Percentiles rank a stretch among this genome's conserved stretches.
phyloP scores from a whole-genome alignment of 2,329 filamentous ascomycete genomes.

The Chaetomiaceae sp. region DNA sequence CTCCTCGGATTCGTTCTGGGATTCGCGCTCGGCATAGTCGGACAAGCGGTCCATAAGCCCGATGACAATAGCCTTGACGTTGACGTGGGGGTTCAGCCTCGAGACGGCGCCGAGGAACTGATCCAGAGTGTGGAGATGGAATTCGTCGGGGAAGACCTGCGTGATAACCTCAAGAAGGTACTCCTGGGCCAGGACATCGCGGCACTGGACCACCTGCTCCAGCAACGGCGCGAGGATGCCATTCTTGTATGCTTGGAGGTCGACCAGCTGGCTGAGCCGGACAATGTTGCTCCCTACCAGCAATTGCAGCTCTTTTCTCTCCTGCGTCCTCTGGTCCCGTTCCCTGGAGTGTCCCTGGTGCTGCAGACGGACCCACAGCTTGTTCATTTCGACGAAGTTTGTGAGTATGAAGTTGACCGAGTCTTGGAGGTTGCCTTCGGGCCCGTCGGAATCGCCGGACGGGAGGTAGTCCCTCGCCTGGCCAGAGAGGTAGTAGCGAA shows the following conservation, averaged over 20 bases:
- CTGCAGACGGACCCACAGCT: slow-evolving; percentile 95
- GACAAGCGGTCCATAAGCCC: slow-evolving; percentile 95
- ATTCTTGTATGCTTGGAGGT: slow-evolving; percentile 89
- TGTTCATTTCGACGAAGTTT: slow-evolving; percentile 99
- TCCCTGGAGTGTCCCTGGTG: slow-evolving; percentile 97
- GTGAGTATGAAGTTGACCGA: slow-evolving; percentile 97
- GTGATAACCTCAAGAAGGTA: slow-evolving; percentile 98
- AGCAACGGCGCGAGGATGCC: slow-evolving; percentile 82
- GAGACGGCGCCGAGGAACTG: slow-evolving; percentile 92
- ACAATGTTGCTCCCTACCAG: slow-evolving; percentile 96
- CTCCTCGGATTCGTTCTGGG: slow-evolving; percentile 63
- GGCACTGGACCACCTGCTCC: slow-evolving; percentile 96
- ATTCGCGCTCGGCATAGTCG: slow-evolving; percentile 87
- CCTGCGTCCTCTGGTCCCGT: slow-evolving; percentile 85
- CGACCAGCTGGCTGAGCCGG: slow-evolving; percentile 88
- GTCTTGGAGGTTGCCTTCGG: slow-evolving; percentile 92
- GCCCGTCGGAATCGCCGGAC: slow-evolving; percentile 75
- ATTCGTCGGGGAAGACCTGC: slow-evolving; percentile 98
- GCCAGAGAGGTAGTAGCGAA: slow-evolving; percentile 93
- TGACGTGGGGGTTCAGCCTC: slow-evolving; percentile 89
- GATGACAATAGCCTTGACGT: slow-evolving; percentile 96
- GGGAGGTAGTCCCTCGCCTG: slow-evolving; percentile 90
- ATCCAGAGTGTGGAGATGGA: slow-evolving; percentile 93
- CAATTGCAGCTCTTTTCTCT: slow-evolving; percentile 90
- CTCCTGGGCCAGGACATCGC: slow-evolving; percentile 94